Evolutionary conservation across 2,329 filamentous ascomycete genomes (phyloP).

Genomic region (Tolypocladium paradoxum): DNA sequence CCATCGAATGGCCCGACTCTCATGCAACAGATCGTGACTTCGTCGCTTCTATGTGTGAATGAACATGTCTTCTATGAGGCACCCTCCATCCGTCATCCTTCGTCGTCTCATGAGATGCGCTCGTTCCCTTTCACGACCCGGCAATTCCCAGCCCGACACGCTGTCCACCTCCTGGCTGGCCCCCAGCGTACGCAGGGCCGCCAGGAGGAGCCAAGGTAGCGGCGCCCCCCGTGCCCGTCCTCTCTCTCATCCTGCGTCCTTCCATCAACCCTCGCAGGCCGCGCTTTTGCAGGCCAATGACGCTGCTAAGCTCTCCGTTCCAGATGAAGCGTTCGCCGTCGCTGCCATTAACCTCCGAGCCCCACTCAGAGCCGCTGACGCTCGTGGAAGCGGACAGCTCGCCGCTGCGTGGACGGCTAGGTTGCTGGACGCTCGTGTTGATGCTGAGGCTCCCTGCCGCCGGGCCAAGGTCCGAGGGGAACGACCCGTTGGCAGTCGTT

Average conservation of each 20-base stretch:
- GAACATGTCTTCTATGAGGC: not conserved
- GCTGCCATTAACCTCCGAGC: slow-evolving; percentile 40
- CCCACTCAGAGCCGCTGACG: slow-evolving; percentile 44
- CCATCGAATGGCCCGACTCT: not conserved
- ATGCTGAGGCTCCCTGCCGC: slow-evolving; percentile 34
- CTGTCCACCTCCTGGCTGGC: slow-evolving; percentile 16
- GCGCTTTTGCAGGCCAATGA: slow-evolving; percentile 91
- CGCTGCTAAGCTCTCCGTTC: slow-evolving; percentile 71
- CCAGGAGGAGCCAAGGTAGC: slow-evolving; percentile 12
- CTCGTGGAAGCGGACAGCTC: slow-evolving; percentile 40
- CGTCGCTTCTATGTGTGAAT: not conserved
- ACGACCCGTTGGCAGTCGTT: slow-evolving; percentile 17
- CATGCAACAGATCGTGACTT: not conserved
- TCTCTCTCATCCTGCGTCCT: slow-evolving; percentile 72
- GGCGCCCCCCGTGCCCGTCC: slow-evolving; percentile 36
- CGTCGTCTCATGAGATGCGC: not conserved
- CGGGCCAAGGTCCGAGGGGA: slow-evolving; percentile 18
- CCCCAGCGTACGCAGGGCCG: slow-evolving; percentile 5
- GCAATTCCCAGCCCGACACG: slow-evolving; percentile 45
- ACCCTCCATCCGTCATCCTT: not conserved
- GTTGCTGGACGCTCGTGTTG: slow-evolving; percentile 30
- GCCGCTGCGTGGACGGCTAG: slow-evolving; percentile 30
- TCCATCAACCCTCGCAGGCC: slow-evolving; percentile 91
- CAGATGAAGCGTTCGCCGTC: slow-evolving; percentile 50
- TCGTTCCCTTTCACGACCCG: slow-evolving; percentile 22